phyloP scores from a whole-genome alignment of 176 grass and related monocot species.

The Phragmites australis region DNA sequence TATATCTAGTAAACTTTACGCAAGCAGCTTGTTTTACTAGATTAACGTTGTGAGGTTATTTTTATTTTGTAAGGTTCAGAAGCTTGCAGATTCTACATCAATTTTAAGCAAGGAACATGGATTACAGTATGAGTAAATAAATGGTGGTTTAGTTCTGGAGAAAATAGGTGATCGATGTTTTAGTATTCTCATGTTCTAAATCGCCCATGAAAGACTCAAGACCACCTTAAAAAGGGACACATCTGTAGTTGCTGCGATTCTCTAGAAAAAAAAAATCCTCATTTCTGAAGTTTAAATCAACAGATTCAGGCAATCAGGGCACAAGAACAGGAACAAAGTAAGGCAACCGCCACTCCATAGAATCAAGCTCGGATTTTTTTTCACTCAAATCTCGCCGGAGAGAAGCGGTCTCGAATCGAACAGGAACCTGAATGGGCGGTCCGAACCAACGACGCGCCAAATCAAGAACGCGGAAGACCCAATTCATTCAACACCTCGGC shows the following conservation, averaged over 20 bases:
- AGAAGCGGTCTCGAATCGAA: not conserved
- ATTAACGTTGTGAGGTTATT: no score
- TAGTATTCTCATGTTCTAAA: not conserved
- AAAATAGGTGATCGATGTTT: not conserved
- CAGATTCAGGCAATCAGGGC: constrained; percentile 1
- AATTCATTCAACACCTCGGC: not conserved
- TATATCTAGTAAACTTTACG: not conserved
- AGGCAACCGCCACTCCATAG: not conserved
- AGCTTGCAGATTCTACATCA: not conserved
- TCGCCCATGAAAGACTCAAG: not conserved
- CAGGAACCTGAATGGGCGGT: not conserved
- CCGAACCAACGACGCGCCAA: not conserved
- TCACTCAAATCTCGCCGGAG: not conserved
- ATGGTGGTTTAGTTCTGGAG: not conserved
- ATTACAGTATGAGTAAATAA: not conserved
- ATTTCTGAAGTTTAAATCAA: not conserved
- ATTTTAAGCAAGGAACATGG: not conserved
- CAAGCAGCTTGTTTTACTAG: no score
- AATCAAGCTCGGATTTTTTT: constrained; percentile 7
- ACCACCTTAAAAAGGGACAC: not conserved
- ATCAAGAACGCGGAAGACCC: not conserved
- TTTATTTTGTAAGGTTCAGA: not conserved
- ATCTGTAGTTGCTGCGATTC: not conserved
- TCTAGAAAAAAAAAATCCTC: not conserved
- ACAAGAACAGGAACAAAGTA: constrained; percentile 3